Evolutionary conservation across 1,284 basidiomycete genomes (phyloP), one percentile per base, ranked within the genome.

Genomic region (Veloboletus limbatus): DNA sequence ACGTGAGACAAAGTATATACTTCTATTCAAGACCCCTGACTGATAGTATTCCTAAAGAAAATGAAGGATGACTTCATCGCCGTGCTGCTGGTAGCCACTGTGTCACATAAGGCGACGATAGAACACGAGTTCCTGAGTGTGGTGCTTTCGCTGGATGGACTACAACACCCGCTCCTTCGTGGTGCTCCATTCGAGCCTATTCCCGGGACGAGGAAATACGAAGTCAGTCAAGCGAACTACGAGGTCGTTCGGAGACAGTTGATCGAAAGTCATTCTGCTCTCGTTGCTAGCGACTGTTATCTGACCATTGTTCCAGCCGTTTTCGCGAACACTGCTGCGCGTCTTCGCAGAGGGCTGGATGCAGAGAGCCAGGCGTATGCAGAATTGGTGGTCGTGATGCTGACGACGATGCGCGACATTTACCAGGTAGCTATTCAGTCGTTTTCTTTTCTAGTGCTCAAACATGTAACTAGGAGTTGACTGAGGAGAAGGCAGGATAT

Each of bases 91-190:
- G 71, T 78, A 45, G 73, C 77, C 3, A 64, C 87, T 27, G 75
- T 81, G 3, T 74, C 80, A 0, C 66, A 69, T 16, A 68, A 69
- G 35, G 57, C 78, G 17, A 78, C 76, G 0, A 66, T 82, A 22
- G 85, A 90, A 58, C 77, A 81, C 53, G 74, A 82, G 46, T 88
- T 80, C 53, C 60, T 77, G 7, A 68, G 76, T 2, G 53, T 73
- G 22, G 56, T 85, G 14, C 65, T 83, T 18, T 74, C 76, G 2
- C 66, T 81, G 21, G 80, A 81, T 51, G 69, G 72, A 17, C 59
- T 76, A 31, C 74, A 67, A 10, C 79, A 85, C 56, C 73, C 75
- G 1, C 66, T 84, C 13, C 62, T 86, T 31, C 66, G 52, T 11
- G 67, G 54, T 17, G 49, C 72, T 14, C 60, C 65, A 6, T 52